phyloP scores from a whole-genome alignment of 2,329 filamentous ascomycete genomes.

The Neonectria magnoliae region DNA sequence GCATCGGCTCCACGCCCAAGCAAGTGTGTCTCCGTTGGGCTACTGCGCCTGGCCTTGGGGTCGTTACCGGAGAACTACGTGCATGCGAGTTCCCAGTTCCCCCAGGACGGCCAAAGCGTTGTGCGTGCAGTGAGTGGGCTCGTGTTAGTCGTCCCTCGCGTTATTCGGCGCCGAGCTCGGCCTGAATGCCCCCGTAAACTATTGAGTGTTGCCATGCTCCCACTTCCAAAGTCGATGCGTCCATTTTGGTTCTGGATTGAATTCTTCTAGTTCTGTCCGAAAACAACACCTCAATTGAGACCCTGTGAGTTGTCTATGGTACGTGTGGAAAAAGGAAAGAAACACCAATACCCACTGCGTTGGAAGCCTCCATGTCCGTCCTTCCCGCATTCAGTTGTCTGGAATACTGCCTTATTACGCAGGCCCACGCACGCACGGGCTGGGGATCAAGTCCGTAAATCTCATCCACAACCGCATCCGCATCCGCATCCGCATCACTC shows the following conservation, averaged over 20 bases:
- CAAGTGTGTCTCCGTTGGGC: slow-evolving; percentile 22
- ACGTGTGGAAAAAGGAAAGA: neutral
- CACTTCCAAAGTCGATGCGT: slow-evolving; percentile 4
- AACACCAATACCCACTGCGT: neutral
- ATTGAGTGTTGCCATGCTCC: slow-evolving; percentile 1
- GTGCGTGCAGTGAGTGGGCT: slow-evolving; percentile 1
- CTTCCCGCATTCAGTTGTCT: slow-evolving; percentile 8
- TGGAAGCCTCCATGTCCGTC: neutral
- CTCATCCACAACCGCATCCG: slow-evolving; percentile 9
- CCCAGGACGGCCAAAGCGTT: neutral
- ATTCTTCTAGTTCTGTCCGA: neutral
- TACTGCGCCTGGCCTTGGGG: slow-evolving; percentile 8
- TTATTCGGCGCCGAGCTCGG: slow-evolving; percentile 40
- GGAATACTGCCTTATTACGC: slow-evolving; percentile 5
- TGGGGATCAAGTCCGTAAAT: no score
- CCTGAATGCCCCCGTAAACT: slow-evolving; percentile 28
- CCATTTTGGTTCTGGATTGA: neutral
- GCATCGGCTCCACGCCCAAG: slow-evolving; percentile 35
- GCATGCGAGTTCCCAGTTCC: slow-evolving; percentile 3
- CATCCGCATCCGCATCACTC: slow-evolving; percentile 1
- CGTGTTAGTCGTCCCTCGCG: slow-evolving; percentile 38
- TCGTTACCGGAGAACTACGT: slow-evolving; percentile 28
- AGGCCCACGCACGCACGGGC: slow-evolving; percentile 10
- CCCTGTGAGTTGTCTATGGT: neutral
- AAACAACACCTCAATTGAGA: slow-evolving; percentile 9